Conservation (phyloP, 345 rosid genomes). For the Atalantia buxifolia region DNA sequence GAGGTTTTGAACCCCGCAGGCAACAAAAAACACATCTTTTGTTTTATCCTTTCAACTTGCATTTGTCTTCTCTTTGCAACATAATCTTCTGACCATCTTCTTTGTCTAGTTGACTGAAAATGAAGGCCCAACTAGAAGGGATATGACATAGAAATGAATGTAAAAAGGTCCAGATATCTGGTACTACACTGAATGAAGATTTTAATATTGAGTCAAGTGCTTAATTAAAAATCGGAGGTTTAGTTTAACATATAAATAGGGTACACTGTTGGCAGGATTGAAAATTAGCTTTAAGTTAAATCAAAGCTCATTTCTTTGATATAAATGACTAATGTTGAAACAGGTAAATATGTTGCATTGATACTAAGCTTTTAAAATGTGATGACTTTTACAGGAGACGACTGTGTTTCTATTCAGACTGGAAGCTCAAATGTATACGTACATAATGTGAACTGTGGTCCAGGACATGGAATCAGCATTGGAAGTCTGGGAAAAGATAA, state of each 20-base stretch:
- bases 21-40: slow-evolving; percentile 19
- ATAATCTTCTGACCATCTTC: slow-evolving; percentile 19
- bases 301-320: not conserved
- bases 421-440: slow-evolving; percentile 86
- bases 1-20: slow-evolving; percentile 20
- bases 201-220: not conserved
- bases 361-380: slow-evolving; percentile 15
- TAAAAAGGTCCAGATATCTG: not conserved
- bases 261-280: not conserved
- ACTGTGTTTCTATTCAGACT: slow-evolving; percentile 88
- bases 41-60: slow-evolving; percentile 12
- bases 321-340: not conserved
- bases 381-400: slow-evolving; percentile 70
- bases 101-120: slow-evolving; percentile 12
- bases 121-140: slow-evolving; percentile 10
- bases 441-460: slow-evolving; percentile 88
- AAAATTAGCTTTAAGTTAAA: not conserved
- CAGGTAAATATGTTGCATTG: not conserved
- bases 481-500: slow-evolving; percentile 84
- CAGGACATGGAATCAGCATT: slow-evolving; percentile 96
- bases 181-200: not conserved
- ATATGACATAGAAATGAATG: not conserved
- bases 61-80: slow-evolving; percentile 30
- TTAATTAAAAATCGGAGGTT: not conserved
- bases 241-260: not conserved